Base-by-base conservation (phyloP, 352 stramenopile genomes). In the Elongisporangium prolatum region DNA sequence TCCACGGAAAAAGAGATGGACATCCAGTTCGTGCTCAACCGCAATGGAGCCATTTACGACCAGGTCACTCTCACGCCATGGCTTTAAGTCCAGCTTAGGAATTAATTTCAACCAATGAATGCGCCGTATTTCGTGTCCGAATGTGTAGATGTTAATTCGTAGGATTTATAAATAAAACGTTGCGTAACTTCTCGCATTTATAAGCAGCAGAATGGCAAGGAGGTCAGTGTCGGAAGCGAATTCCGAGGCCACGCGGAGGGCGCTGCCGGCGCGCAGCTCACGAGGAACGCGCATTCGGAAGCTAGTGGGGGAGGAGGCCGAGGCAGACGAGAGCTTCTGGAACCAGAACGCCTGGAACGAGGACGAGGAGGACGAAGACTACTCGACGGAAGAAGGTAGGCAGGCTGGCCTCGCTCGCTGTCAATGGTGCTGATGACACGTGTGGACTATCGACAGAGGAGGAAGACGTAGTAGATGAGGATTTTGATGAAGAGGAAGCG, bases 281-380 rank as follows among this genome's bases (percentile, higher is more conserved):
- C 79, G 86, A 13, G 86, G 86, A 21, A 77, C 70, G 40, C 83
- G 88, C 54, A 95, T 96, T 63, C 68, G 76, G 55, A 88, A 92
- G 60, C 83, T 97, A 21, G 72, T 94, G 7, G 88, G 88, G 16
- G 88, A 96, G 55, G 88, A 91, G 17, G 86, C 86, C 6, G 88
- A 97, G 59, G 86, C 86, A 0, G 88, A 97, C 54, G 83, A 88
- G 52, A 80, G 82, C 18, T 97, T 97, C 65, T 97, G 88, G 88
- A 75, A 77, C 10, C 87, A 97, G 70, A 65, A 80, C 7, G 88
- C 82, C 20, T 97, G 88, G 88, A 70, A 80, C 34, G 88, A 96
- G 57, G 83, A 91, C 24, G 87, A 68, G 21, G 80, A 94, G 49
- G 83, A 92, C 67, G 86, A 81, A 13, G 88, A 97, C 62, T 97